Evolutionary conservation across 352 stramenopile genomes (phyloP).

Genomic region (Pythium phragmiticola): DNA sequence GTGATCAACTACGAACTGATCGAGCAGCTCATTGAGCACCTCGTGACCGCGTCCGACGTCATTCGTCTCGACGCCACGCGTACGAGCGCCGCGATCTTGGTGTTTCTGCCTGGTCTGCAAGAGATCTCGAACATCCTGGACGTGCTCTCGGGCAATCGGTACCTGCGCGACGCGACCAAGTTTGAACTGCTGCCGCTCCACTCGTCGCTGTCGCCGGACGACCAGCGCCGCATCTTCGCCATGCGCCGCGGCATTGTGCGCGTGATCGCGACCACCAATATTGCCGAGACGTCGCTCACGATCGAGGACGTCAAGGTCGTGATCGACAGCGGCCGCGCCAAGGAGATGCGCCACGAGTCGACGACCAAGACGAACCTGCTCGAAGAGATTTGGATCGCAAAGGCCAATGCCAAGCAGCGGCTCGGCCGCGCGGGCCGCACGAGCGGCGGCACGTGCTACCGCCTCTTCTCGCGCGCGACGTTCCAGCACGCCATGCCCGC

Average conservation of each 20-base stretch:
- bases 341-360: constrained; percentile 82
- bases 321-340: constrained; percentile 96
- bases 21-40: constrained; percentile 82
- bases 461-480: constrained; percentile 82
- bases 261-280: constrained; percentile 97
- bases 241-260: constrained; percentile 67
- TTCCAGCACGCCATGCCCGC: constrained; percentile 75
- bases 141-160: constrained; percentile 53
- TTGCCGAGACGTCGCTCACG: constrained; percentile 96
- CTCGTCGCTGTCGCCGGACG: constrained; percentile 89
- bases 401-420: constrained; percentile 90
- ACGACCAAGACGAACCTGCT: constrained; percentile 88
- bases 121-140: constrained; percentile 92
- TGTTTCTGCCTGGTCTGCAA: constrained; percentile 94
- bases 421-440: constrained; percentile 92
- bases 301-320: constrained; percentile 95
- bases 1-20: constrained; percentile 96
- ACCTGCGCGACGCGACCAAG: constrained; percentile 45
- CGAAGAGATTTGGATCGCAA: constrained; percentile 88
- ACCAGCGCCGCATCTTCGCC: constrained; percentile 94
- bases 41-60: constrained; percentile 57
- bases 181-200: constrained; percentile 91
- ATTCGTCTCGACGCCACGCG: constrained; percentile 16
- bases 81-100: constrained; percentile 86
- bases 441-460: constrained; percentile 87